phyloP scores from a whole-genome alignment of 345 rosid species.

The Eutrema yunnanense region DNA sequence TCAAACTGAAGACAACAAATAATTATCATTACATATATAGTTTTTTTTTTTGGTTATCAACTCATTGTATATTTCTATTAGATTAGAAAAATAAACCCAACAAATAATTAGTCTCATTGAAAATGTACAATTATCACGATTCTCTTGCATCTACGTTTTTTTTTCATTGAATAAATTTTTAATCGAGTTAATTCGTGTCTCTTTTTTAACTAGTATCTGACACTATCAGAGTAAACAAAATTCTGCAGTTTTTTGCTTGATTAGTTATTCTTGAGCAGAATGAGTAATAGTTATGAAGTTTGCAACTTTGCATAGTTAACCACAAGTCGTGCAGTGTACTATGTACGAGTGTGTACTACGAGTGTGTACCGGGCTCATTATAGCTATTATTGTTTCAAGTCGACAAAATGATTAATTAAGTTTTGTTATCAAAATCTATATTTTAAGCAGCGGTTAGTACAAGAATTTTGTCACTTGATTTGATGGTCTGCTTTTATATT shows the following conservation, averaged over 20 bases:
- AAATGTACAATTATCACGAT: no score
- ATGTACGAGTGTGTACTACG: neutral
- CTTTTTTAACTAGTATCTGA: no score
- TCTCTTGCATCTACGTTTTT: no score
- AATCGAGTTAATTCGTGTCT: no score
- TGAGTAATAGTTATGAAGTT: neutral
- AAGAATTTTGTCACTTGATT: constrained; percentile 11
- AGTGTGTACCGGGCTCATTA: neutral
- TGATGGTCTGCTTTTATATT: neutral
- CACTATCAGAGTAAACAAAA: no score
- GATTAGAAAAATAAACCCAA: neutral
- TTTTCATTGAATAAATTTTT: no score
- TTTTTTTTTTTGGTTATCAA: neutral
- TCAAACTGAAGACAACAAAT: neutral
- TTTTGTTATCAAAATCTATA: neutral
- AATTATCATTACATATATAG: no score
- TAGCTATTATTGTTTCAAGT: neutral
- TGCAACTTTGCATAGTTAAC: neutral
- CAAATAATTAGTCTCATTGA: no score
- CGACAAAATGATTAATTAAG: constrained; percentile 20
- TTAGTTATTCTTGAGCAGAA: no score
- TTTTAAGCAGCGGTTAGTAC: constrained; percentile 12
- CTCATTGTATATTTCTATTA: neutral
- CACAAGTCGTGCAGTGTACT: constrained; percentile 4
- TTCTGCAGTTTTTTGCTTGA: no score